Conservation (phyloP, 352 stramenopile genomes). For the Pythium sukuiense region DNA sequence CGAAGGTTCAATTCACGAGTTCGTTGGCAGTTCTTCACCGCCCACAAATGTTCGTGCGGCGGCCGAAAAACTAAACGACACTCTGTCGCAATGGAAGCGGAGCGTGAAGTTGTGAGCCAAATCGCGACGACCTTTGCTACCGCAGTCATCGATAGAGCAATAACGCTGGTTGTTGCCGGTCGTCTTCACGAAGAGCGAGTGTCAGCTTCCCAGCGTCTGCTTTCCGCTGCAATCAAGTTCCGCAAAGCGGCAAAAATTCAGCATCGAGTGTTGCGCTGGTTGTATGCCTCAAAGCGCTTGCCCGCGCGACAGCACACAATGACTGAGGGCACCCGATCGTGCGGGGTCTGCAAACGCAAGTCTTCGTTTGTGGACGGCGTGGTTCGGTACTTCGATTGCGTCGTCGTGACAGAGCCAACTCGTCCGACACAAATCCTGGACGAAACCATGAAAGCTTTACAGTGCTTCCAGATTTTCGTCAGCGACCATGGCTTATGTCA, state of each 20-base stretch:
- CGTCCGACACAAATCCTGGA: not conserved
- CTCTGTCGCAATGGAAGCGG: not conserved
- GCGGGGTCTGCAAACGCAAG: constrained; percentile 5
- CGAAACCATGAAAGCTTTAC: not conserved
- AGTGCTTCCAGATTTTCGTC: constrained; percentile 11
- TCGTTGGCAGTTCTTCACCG: not conserved
- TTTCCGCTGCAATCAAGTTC: constrained; percentile 15
- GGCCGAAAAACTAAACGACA: not conserved
- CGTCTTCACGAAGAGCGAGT: not conserved
- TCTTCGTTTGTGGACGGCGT: constrained; percentile 25
- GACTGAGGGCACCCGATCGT: constrained; percentile 5
- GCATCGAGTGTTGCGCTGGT: constrained; percentile 27
- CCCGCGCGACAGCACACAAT: not conserved
- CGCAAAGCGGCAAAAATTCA: constrained; percentile 32
- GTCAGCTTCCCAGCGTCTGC: not conserved
- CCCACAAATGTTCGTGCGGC: not conserved
- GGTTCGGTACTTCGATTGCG: constrained; percentile 10
- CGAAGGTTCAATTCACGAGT: not conserved
- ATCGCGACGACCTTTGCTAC: not conserved
- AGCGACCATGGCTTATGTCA: not conserved
- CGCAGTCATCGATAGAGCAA: not conserved
- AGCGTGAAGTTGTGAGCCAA: not conserved
- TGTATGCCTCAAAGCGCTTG: constrained; percentile 22
- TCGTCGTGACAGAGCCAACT: not conserved
- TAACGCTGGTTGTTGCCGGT: not conserved